Base-by-base conservation (phyloP, 2,329 filamentous ascomycete species). In the Thielaviopsis populi region DNA sequence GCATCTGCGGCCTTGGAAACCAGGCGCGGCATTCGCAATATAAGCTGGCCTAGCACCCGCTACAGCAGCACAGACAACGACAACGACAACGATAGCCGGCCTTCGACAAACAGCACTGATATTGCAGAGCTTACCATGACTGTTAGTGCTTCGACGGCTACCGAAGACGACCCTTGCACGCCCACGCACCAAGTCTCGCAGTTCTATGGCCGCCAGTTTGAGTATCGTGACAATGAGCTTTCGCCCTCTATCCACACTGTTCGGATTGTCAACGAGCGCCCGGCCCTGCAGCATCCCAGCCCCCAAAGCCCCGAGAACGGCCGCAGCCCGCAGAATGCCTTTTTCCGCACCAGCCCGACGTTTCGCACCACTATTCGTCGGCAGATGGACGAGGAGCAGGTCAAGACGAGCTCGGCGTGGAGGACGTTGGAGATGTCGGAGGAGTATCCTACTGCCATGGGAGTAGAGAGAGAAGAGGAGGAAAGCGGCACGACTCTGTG, bases 161-260 rank as follows among this genome's bases (percentile, higher is more conserved):
- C 37, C 3, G 64, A 61, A 2, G 56, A 46, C 5, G 37, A 17
- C 17, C 64, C 64, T 4, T 58, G 53, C 56, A 66, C 64, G 2
- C 64, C 64, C 1, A 50, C 48, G 15, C 10, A 60, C 17, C 64
- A 66, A 41, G 40, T 50, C 5, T 48, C 40, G 10, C n/a, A 27
- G 8, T 37, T 33, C 22, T 43, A 56, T 19, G 17, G 59, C 41
- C 53, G 53, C 10, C 40, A 40, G 24, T 66, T 56, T 61, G 64
- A 63, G 30, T 66, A 63, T 42, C 41, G 50, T 8, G 64, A 63
- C 19, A 63, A 41, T 13, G 61, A 66, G 10, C 37, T 66, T 27
- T 63, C 64, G n/a, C 42, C 64, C 17, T 66, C 64, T 5, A 58
- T 58, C n/a, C 61, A 59, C 48, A 66, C 64, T 19, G 64, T 66